These are phyloP conservation scores for Arthrobotrys megalospora DNA, from an alignment of 2,329 filamentous ascomycete genomes.

Conservation along the genomic window DNA sequence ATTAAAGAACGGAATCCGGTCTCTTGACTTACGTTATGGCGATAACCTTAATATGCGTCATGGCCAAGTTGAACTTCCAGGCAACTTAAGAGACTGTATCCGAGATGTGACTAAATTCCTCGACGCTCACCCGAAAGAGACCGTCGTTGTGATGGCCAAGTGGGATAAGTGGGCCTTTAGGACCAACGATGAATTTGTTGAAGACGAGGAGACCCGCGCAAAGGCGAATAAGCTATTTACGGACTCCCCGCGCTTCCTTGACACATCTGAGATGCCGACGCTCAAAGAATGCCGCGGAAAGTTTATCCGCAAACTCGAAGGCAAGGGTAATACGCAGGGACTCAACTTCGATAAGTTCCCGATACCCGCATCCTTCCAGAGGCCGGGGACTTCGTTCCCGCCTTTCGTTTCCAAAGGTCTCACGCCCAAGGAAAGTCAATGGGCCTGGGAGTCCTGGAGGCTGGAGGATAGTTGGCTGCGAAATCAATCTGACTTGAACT, in stretches of 20 bases:
- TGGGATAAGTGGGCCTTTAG: not conserved
- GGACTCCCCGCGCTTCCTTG: not conserved
- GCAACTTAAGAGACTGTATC: conserved; percentile 1
- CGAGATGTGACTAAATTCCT: not conserved
- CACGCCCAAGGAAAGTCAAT: too few species aligned
- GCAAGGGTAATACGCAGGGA: not conserved
- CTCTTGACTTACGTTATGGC: not conserved
- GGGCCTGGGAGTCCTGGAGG: not conserved
- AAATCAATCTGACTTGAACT: not conserved
- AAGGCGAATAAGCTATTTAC: not conserved
- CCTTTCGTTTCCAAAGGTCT: conserved; percentile 3
- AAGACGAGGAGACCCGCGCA: not conserved
- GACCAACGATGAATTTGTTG: not conserved
- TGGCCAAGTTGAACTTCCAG: not conserved
- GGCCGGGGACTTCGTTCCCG: not conserved
- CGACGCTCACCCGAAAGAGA: not conserved
- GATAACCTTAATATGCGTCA: not conserved
- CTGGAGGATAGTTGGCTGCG: not conserved
- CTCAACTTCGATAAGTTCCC: not conserved
- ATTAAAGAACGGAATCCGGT: not conserved
- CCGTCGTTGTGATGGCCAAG: not conserved
- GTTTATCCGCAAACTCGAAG: not conserved
- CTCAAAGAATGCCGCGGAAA: not conserved
- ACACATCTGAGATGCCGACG: not conserved
- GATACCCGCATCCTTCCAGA: not conserved